Conservation (phyloP, 2,329 filamentous ascomycete genomes). For the Bipolaris gigantea region DNA sequence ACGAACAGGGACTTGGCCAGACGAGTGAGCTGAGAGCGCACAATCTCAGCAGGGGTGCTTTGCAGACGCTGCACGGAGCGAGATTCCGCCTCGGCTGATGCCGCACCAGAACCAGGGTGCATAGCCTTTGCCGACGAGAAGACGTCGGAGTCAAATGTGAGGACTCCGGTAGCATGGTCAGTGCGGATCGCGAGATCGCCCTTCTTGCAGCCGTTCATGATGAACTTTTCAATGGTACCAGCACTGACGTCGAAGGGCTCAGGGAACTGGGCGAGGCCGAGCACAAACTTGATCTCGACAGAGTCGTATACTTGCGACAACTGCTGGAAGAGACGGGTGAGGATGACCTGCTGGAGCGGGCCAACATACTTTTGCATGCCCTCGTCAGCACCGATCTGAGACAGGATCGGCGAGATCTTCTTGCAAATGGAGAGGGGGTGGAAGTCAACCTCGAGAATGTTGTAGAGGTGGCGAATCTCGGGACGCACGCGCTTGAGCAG, state of each 20-base stretch:
- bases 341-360: slow-evolving; percentile 96
- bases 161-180: slow-evolving; percentile 89
- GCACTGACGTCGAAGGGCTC: slow-evolving; percentile 92
- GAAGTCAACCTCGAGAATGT: slow-evolving; percentile 98
- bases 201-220: slow-evolving; percentile 99
- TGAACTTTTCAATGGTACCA: slow-evolving; percentile 97
- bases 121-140: slow-evolving; percentile 96
- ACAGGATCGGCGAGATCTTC: slow-evolving; percentile 95
- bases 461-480: slow-evolving; percentile 96
- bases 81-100: slow-evolving; percentile 83
- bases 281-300: slow-evolving; percentile 90
- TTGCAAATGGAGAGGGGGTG: slow-evolving; percentile 98
- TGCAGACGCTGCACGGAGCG: slow-evolving; percentile 91
- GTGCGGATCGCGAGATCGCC: slow-evolving; percentile 95
- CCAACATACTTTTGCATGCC: slow-evolving; percentile 98
- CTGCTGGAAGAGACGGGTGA: slow-evolving; percentile 98
- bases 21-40: slow-evolving; percentile 89
- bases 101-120: slow-evolving; percentile 78
- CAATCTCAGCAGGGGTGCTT: slow-evolving; percentile 96
- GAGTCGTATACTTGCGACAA: slow-evolving; percentile 98
- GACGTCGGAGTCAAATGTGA: slow-evolving; percentile 97
- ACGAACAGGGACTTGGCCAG: slow-evolving; percentile 89
- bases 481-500: slow-evolving; percentile 88
- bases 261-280: slow-evolving; percentile 91
- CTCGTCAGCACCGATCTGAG: slow-evolving; percentile 87